Conservation (phyloP, 1,284 basidiomycete genomes). For the Pseudozyma thailandica region DNA sequence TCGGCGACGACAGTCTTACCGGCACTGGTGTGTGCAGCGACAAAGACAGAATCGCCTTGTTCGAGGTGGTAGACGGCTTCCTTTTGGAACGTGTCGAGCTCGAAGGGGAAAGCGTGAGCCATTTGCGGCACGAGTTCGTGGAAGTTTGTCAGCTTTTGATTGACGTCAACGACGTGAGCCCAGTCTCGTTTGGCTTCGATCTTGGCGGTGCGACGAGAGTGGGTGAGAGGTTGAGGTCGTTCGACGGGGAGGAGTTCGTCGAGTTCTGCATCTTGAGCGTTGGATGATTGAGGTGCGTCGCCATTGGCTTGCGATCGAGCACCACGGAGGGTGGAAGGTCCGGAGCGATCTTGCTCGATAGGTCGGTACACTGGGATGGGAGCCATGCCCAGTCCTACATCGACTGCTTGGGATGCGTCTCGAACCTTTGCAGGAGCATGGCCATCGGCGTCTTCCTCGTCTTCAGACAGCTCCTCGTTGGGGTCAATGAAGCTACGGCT, state of each 20-base stretch:
- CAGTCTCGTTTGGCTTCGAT: conserved; percentile 82
- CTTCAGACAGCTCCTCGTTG: conserved; percentile 68
- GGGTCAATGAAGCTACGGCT: conserved; percentile 38
- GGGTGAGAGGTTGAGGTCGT: conserved; percentile 45
- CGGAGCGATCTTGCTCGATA: conserved; percentile 23
- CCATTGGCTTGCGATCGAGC: conserved; percentile 21
- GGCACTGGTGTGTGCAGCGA: conserved; percentile 98
- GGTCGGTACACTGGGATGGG: conserved; percentile 50
- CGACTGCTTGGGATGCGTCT: conserved; percentile 22
- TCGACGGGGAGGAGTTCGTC: conserved; percentile 65
- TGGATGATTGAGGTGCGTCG: conserved; percentile 4
- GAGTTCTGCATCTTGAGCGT: conserved; percentile 54
- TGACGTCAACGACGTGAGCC: conserved; percentile 96
- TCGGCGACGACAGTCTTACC: conserved; percentile 99
- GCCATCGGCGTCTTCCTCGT: conserved; percentile 64
- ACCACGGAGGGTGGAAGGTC: conserved; percentile 12
- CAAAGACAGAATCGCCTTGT: conserved; percentile 96
- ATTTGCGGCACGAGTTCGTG: conserved; percentile 86
- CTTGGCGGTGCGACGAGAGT: conserved; percentile 27
- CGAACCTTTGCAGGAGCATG: conserved; percentile 33
- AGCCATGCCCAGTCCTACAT: conserved; percentile 36
- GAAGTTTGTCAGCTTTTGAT: conserved; percentile 88
- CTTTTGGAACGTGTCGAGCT: conserved; percentile 91
- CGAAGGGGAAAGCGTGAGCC: conserved; percentile 84
- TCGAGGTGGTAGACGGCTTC: conserved; percentile 98